Percentiles rank a stretch among this genome's conserved stretches.
Evolutionary conservation across 306 rosid species (phyloP).

Genomic region (Quercus cerris): DNA sequence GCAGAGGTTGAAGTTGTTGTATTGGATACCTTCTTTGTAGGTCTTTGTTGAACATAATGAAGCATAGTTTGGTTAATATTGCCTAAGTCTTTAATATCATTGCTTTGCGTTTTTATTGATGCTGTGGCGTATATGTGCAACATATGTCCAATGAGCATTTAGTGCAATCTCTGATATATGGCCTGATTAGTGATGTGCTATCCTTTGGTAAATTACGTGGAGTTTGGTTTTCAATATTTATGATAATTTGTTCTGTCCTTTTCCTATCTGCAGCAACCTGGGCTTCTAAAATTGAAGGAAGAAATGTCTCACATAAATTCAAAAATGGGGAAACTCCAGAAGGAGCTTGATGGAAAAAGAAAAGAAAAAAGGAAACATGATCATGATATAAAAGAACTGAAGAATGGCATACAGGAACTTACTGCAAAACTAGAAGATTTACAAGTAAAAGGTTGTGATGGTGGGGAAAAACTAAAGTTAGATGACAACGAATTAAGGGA

Average conservation of each 20-base stretch:
- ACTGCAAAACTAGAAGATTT: conserved; percentile 54
- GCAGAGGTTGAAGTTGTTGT: background rate
- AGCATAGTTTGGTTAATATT: background rate
- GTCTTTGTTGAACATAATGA: background rate
- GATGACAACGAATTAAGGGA: conserved; percentile 63
- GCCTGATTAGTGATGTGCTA: background rate
- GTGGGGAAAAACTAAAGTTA: conserved; percentile 62
- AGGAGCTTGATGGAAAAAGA: conserved; percentile 68
- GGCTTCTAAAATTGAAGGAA: conserved; percentile 88
- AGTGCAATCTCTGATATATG: background rate
- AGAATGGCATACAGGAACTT: conserved; percentile 68
- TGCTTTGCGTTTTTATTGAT: background rate
- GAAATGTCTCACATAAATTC: conserved; percentile 83
- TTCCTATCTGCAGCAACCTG: conserved; percentile 79
- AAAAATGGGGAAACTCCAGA: conserved; percentile 70
- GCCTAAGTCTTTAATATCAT: background rate
- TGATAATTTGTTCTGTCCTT: conserved; percentile 19
- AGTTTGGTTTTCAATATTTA: background rate
- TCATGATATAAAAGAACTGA: conserved; percentile 46
- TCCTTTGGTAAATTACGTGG: background rate
- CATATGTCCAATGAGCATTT: background rate
- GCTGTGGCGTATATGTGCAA: background rate
- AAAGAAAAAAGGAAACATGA: conserved; percentile 66
- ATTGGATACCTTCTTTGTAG: background rate
- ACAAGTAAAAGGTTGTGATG: conserved; percentile 58